These are phyloP conservation scores for Trichoderma sp. DNA, from an alignment of 2,329 filamentous ascomycete genomes.

Conservation along the genomic window DNA sequence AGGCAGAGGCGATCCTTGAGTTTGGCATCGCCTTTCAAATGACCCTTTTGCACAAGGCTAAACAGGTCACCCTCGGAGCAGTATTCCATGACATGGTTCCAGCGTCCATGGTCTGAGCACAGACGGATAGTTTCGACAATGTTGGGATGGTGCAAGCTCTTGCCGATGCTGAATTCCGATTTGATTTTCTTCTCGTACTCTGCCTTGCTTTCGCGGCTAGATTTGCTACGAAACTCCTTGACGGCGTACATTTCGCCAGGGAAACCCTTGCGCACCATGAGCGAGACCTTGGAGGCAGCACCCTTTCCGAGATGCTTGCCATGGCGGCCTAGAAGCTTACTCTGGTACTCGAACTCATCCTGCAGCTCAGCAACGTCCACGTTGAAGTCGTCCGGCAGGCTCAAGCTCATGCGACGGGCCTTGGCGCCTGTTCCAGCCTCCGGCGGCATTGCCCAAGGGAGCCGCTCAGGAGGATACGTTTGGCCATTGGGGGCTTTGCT, in stretches of 20 bases:
- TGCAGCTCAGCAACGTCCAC: conserved; percentile 70
- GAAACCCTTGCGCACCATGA: conserved; percentile 73
- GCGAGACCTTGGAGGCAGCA: conserved; percentile 76
- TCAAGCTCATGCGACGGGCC: conserved; percentile 74
- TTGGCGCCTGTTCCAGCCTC: conserved; percentile 74
- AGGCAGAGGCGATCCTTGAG: conserved; percentile 74
- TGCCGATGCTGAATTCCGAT: conserved; percentile 85
- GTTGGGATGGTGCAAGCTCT: conserved; percentile 82
- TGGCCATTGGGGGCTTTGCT: conserved; percentile 30
- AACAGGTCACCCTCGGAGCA: conserved; percentile 82
- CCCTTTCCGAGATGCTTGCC: conserved; percentile 79
- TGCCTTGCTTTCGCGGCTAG: conserved; percentile 65
- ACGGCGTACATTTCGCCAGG: conserved; percentile 73
- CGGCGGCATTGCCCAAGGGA: conserved; percentile 63
- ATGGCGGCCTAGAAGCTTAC: conserved; percentile 69
- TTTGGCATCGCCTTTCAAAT: conserved; percentile 65
- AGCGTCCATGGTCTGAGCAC: conserved; percentile 72
- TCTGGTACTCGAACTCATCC: conserved; percentile 69
- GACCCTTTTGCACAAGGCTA: conserved; percentile 69
- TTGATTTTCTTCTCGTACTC: conserved; percentile 90
- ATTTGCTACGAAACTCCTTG: conserved; percentile 81
- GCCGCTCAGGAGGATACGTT: conserved; percentile 44
- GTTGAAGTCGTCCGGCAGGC: conserved; percentile 71
- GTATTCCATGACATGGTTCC: conserved; percentile 94
- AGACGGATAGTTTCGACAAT: conserved; percentile 79